Base-by-base conservation (phyloP, 257 asterid genomes). In the Solanum pimpinellifolium region DNA sequence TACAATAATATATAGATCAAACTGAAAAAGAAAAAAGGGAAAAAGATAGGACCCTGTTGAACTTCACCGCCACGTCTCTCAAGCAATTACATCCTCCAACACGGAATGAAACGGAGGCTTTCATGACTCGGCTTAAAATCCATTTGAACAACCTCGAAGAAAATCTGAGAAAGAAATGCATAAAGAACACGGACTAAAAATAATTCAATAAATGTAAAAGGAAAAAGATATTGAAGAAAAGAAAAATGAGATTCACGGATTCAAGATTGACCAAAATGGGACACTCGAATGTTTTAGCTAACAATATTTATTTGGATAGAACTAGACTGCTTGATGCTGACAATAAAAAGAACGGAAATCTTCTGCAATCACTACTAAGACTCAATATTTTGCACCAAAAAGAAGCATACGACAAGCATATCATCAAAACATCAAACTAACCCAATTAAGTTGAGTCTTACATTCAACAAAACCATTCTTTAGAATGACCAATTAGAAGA, bases 81-180 rank as follows among this genome's bases (percentile, higher is more conserved):
- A 96, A 90, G 90, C 99, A 93, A 91, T 96, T 96, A 96, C 98
- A 95, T 90, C 99, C 99, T 74, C 96, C 96, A 88, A 96, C 90
- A 25, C 95, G 93, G 87, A 94, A 94, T 88, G 93, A 94, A 86
- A 96, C 93, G 46, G 98, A 94, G 85, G 94, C 98, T 89, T 95
- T 95, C 95, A 96, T 52, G 75, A 92, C 87, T 89, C 96, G 94
- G 93, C 97, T 90, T 90, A 96, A 93, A 89, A 93, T 89, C 96
- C 97, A 93, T 73, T 94, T 93, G 91, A 95, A 88, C 90, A 95
- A 89, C 94, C 98, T 92, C 92, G 98, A 95, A 87, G 95, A 97
- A 91, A 93, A 95, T 92, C 99, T 96, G 96, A 88, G 89, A 20
- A 90, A 86, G 88, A 85, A 86, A 89, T 74, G 88, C 87, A 83